Base-by-base conservation (phyloP, 371 early-diverging fungal genomes). In the Conidiobolus incongruus region DNA sequence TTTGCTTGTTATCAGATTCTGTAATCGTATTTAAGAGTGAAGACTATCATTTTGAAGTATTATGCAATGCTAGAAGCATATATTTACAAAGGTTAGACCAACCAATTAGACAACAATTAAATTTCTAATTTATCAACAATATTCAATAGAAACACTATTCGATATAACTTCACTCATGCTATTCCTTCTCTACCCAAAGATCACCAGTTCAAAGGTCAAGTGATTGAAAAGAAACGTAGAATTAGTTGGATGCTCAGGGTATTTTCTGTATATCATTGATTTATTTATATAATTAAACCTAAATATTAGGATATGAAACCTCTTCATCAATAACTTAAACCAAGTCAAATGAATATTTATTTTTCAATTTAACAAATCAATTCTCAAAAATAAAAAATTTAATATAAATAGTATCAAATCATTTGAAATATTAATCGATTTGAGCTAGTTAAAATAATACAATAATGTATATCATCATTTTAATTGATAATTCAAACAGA, bases 91-190 rank as follows among this genome's bases (percentile, higher is more conserved):
- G 65, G 45, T 54, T 49, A 22, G 16, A 8, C 21, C 19, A 15
- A 28, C 17, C 17, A 19, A 16, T n/a, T n/a, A 34, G 1, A 13
- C 46, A 26, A 10, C 29, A 26, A 10, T 10, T 16, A 10, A 2
- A 2, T 11, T 29, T 23, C 29, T 38, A 28, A 17, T 22, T 39
- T 22, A 21, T 10, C 29, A n/a, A n/a, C n/a, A n/a, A n/a, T 19
- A 15, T 35, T 17, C 10, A 12, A 17, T 24, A 60, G 60, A 12
- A 61, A 52, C 23, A 35, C 48, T 6, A 54, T 65, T 11, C 51
- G 70, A 35, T 66, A 55, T 32, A 51, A 56, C 16, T 65, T 55
- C 50, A 63, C 65, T 10, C 70, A 70, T 45, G 67, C 61, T 21
- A 67, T 70, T 20, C 62, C 70, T 20, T 30, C 52, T 13, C 35